Evolutionary conservation across 1,284 basidiomycete species (phyloP), one percentile per base, ranked within the genome.

Genomic region (Gomphus bonarii): DNA sequence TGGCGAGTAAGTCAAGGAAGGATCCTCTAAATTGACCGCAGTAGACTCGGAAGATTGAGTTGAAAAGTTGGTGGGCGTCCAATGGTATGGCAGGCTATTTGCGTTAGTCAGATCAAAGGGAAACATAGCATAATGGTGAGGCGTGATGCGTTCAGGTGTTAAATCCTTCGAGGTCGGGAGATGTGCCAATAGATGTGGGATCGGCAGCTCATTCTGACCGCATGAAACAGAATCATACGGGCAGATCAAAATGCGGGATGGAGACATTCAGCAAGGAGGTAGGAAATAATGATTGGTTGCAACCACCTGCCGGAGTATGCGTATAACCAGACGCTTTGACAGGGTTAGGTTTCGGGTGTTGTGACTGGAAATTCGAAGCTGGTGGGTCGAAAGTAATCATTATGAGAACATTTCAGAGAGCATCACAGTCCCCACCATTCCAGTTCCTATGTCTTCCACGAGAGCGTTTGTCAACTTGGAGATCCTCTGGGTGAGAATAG

Each of bases 401-500:
- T 55, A 30, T n/a, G 28, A 54, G 18, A 14, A 22, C 3, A 7
- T 3, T 40, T 44, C 14, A 46, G 53, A 50, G 12, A 18, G 44
- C n/a, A 59, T 42, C 35, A 58, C 50, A 36, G 36, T 22, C 20
- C 64, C 59, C 60, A 84, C 84, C 68, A 73, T 72, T 53, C 75
- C 75, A 51, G 67, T 65, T 9, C 73, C 74, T 33, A 74, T 64
- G 58, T 75, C 76, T 63, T 84, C 80, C 11, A 81, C 67, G 61
- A 81, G 81, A 1, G 82, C 85, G 51, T 77, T 78, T 11, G 83
- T 75, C 31, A 80, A 59, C 57, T 84, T 79, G n/a, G 86, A 88
- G 61, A 88, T 78, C 28, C 75, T 75, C 61, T 82, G 80, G 6
- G 84, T 62, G 12, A 80, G 63, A 60, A 78, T 75, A 7, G 67